Base-by-base conservation (phyloP, 441 rosid species). In the Populus hybrid region DNA sequence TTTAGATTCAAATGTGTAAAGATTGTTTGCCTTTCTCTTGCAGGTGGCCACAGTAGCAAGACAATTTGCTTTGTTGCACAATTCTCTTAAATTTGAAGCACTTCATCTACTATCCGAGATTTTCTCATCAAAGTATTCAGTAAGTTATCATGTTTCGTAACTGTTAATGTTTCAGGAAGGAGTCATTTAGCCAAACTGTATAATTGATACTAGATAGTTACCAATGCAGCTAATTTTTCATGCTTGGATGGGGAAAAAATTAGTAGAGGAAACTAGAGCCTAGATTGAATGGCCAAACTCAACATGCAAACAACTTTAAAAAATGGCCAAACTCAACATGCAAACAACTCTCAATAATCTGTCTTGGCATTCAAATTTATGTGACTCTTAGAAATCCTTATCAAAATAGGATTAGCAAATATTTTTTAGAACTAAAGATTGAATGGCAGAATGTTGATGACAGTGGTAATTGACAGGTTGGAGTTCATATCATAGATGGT, bases 31-130 rank as follows among this genome's bases (percentile, higher is more conserved):
- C 12, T 80, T 66, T 71, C 61, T 73, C 11, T 68, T 74, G 74
- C 78, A 95, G 99, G 92, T 91, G 84, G 83, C 85, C 32, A 69
- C 89, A 42, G 71, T 89, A 69, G 85, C 88, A 18, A 87, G 94
- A 78, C 94, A 89, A 74, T 95, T 95, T 91, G 93, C 94, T 50
- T 85, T 92, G 28, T 83, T 89, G 81, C 97, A 92, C 83, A 90
- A 86, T 86, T 87, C 91, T 36, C 74, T 92, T 79, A 95, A 94
- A 89, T 94, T 96, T 76, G 97, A 92, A 80, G 91, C 89, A 38
- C 94, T 96, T 77, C 94, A 90, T 78, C 76, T 94, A 26, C 91
- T 96, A 46, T 90, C 96, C 50, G 84, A 87, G 70, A 83, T 96
- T 79, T 88, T 94, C 84, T 88, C 90, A 36, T 91, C 95, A 9